Evolutionary conservation across 164 flowering plant species (phyloP), one percentile per base, ranked within the genome.

Genomic region (Paratinospora sagittata): DNA sequence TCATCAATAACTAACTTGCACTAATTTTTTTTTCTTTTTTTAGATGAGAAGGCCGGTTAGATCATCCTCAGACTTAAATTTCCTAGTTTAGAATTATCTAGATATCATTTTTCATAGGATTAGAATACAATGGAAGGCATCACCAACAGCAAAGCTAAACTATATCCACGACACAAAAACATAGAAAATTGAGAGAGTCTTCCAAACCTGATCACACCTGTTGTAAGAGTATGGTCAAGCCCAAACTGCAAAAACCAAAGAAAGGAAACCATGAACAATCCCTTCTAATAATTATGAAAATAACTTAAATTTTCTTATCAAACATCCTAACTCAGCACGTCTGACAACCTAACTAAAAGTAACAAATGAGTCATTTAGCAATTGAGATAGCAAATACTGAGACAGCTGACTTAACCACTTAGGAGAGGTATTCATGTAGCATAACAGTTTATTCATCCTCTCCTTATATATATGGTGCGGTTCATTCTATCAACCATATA

Each of bases 171-270:
- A 23, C n/a, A 60, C 7, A 60, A 6, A 23, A 23, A 60, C 12
- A 10, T 23, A 26, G 65, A 66, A 13, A 8, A 64, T 14, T 16
- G 33, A 21, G 34, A 66, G 65, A 68, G 55, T 14, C 4, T 24
- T 24, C 68, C 68, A 2, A 75, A 94, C 98, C 98, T 94, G 82
- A 94, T 94, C 68, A 94, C 98, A 72, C 98, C 98, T 36, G 98
- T 94, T 69, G 98, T 94, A 73, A 94, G 96, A 24, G 98, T 94
- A 76, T 94, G 98, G 75, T 94, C 98, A 76, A 94, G 95, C 70
- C 97, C 98, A 83, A 94, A 94, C 98, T 94, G 96, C 83, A 81
- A 77, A 69, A 66, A 41, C 14, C 2, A 66, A 47, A 77, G 17
- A 70, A 43, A 37, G 0, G 36, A 69, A 71, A 19, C 61, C 55